Evolutionary conservation across 192 early-diverging fungal genomes (phyloP).

Genomic region (Coemansia sp.): DNA sequence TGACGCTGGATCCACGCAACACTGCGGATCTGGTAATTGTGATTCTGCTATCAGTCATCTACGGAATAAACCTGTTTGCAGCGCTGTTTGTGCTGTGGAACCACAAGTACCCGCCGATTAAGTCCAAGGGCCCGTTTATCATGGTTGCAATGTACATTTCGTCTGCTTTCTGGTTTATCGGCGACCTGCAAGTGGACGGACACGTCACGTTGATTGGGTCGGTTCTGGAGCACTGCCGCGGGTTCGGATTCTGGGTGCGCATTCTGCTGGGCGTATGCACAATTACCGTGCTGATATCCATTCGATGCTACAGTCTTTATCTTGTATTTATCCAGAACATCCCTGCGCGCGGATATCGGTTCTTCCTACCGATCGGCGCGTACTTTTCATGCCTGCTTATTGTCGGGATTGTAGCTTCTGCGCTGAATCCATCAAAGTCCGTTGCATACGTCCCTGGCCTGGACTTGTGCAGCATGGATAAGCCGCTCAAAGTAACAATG

Average conservation of each 20-base stretch:
- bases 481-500: constrained; percentile 27
- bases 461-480: constrained; percentile 17
- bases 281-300: constrained; percentile 17
- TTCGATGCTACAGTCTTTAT: constrained; percentile 22
- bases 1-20: constrained; percentile 17
- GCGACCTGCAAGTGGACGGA: constrained; percentile 33
- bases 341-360: constrained; percentile 14
- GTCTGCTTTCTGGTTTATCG: constrained; percentile 34
- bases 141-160: constrained; percentile 20
- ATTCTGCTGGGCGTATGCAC: constrained; percentile 32
- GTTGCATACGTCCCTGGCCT: constrained; percentile 12
- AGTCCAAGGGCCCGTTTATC: constrained; percentile 30
- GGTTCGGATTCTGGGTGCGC: constrained; percentile 40
- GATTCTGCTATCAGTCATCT: constrained; percentile 9
- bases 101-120: constrained; percentile 43
- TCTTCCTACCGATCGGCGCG: constrained; percentile 18
- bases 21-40: constrained; percentile 18
- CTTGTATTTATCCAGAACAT: constrained; percentile 23
- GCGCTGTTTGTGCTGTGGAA: constrained; percentile 23
- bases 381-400: constrained; percentile 13
- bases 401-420: constrained; percentile 18
- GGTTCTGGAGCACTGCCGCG: constrained; percentile 21
- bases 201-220: constrained; percentile 18
- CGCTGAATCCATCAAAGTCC: constrained; percentile 6
- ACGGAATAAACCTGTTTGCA: constrained; percentile 23